Base-by-base conservation (phyloP, 2,329 filamentous ascomycete genomes). In the Fusarium keratoplasticum region DNA sequence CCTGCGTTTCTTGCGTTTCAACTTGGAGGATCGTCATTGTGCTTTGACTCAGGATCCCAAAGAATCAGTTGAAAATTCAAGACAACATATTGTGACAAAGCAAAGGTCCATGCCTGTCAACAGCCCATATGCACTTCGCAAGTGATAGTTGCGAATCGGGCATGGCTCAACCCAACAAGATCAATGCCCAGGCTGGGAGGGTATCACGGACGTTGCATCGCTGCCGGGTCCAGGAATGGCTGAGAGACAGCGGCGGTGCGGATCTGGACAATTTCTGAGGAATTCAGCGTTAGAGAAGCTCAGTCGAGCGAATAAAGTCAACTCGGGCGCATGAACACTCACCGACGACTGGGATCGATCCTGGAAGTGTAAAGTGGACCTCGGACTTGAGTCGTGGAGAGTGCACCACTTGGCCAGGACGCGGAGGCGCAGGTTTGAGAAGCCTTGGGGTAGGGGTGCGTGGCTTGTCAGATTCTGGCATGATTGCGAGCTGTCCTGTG, bases 221-320 rank as follows among this genome's bases (percentile, higher is more conserved):
- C 71, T 22, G 75, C 70, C 11, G 80, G 81, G 42, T 84, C 79
- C 9, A 84, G 72, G 47, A 84, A 83, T 6, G 82, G 82, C 64
- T 84, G 82, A 10, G 80, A 67, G 20, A 79, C 75, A 11, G 76
- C 73, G 8, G 73, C 64, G 18, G 77, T 79, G 59, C 81, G 78
- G 67, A 83, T 77, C 29, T 66, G 75, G 7, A 79, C 33, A 40
- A 71, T 64, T 22, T 79, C 81, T 83, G 33, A 16, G 18, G 27
- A 40, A 20, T 25, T 38, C 10, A 66, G 59, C 27, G 57, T 70
- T 14, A 64, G 66, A 52, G 61, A 33, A 31, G 14, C 13, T 8
- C 14, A 25, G 50, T 31, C 29, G 11, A 33, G 20, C 40, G 29
- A 44, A 42, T 35, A 22, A 10, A 25, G 42, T 27, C 29, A 18